Base-by-base conservation (phyloP, 2,329 filamentous ascomycete species). In the Phoma sp. region DNA sequence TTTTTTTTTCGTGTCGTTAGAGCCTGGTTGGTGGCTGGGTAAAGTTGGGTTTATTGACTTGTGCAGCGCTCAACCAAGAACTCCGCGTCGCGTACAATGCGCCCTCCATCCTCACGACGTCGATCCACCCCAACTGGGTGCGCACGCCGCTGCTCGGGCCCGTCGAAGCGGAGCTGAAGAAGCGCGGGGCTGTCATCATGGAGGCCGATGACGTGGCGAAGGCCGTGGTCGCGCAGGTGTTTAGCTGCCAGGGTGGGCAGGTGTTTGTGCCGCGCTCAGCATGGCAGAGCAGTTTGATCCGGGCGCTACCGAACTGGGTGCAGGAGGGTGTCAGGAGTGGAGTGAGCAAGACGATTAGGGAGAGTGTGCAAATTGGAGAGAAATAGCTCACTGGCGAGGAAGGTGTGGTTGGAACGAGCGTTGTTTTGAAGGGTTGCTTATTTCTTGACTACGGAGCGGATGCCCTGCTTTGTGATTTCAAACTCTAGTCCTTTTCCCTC, bases 401-500 rank as follows among this genome's bases (percentile, higher is more conserved):
- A n/a, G n/a, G n/a, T n/a, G n/a, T n/a, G n/a, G n/a, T n/a, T n/a
- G n/a, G n/a, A n/a, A n/a, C n/a, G n/a, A n/a, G n/a, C n/a, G n/a
- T n/a, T n/a, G n/a, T n/a, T n/a, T n/a, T n/a, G n/a, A n/a, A n/a
- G n/a, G n/a, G n/a, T 43, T 33, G 28, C 30, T 53, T 51, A 12
- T 3, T 59, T 53, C 47, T 58, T 62, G 38, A 33, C 45, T 49
- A 72, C 57, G 51, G 66, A 61, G 9, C 56, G 53, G 12, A 74
- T 56, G 0, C 72, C 72, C 25, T 57, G 66, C 42, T 57, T 62
- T 17, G 59, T 20, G 51, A 97, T 87, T 72, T 92, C 88, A 73
- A 92, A 96, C 67, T 91, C 87, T 4, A 88, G 80, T 12, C 84
- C 85, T 67, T 47, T 81, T 59, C 10, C 81, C 78, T 46, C 81